These are phyloP conservation scores for Leptomonas seymouri DNA, from an alignment of 208 protist genomes.

Conservation along the genomic window DNA sequence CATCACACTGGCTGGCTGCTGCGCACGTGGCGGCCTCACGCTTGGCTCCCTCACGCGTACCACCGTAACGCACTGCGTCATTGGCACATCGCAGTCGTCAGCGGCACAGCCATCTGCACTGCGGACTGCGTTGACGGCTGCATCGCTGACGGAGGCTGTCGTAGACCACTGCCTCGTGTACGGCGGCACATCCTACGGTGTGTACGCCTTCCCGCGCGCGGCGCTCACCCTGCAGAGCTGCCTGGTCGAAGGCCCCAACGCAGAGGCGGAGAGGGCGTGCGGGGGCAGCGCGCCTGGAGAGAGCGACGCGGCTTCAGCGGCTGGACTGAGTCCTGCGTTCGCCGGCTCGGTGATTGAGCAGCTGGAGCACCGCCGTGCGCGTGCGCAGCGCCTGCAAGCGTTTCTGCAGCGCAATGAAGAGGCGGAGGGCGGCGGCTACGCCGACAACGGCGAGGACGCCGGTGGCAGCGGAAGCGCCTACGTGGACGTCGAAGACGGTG, in stretches of 20 bases:
- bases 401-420: slow-evolving; percentile 20
- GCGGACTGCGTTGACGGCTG: slow-evolving; percentile 52
- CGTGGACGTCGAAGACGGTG: slow-evolving; percentile 22
- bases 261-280: slow-evolving; percentile 15
- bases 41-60: slow-evolving; percentile 65
- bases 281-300: neutral
- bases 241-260: slow-evolving; percentile 58
- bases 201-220: slow-evolving; percentile 80
- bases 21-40: slow-evolving; percentile 50
- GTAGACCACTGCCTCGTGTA: slow-evolving; percentile 70
- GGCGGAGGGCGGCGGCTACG: slow-evolving; percentile 17
- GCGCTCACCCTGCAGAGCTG: slow-evolving; percentile 42
- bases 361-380: slow-evolving; percentile 31
- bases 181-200: slow-evolving; percentile 54
- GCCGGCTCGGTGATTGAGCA: slow-evolving; percentile 25
- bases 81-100: slow-evolving; percentile 45
- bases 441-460: slow-evolving; percentile 17
- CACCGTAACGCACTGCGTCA: slow-evolving; percentile 64
- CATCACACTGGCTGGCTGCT: slow-evolving; percentile 63
- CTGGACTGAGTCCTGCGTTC: neutral
- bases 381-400: slow-evolving; percentile 24
- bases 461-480: slow-evolving; percentile 2
- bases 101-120: neutral
- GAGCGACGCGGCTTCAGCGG: neutral
- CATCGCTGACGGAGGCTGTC: slow-evolving; percentile 56